phyloP scores from a whole-genome alignment of 257 asterid species.

The Nicotiana tabacum region DNA sequence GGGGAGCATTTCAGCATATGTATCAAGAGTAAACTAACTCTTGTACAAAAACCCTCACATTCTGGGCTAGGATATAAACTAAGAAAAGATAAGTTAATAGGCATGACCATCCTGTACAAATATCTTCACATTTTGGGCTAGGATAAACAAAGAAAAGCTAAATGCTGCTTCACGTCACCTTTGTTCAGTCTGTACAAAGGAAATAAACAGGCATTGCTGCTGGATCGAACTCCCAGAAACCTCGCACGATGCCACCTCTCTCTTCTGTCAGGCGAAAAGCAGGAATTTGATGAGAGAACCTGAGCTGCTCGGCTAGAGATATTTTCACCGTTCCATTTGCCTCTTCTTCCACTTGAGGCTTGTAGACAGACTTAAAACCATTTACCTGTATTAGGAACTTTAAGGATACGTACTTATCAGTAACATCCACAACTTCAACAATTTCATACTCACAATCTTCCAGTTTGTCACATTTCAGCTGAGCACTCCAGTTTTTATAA shows the following conservation, averaged over 20 bases:
- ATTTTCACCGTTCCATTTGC: slow-evolving; percentile 1
- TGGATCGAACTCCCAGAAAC: slow-evolving; percentile 29
- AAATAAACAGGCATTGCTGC: slow-evolving; percentile 12
- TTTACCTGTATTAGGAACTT: slow-evolving; percentile 15
- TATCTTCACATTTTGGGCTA: not conserved
- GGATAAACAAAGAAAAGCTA: not conserved
- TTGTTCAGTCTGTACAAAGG: not conserved
- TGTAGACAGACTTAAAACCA: slow-evolving; percentile 28
- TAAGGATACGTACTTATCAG: not conserved
- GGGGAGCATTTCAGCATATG: not conserved
- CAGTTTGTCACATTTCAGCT: slow-evolving; percentile 15
- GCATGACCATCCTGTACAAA: not conserved
- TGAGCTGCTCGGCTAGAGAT: slow-evolving; percentile 17
- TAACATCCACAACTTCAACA: slow-evolving; percentile 22
- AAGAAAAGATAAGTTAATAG: not conserved
- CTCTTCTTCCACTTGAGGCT: slow-evolving; percentile 14
- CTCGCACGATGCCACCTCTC: slow-evolving; percentile 18
- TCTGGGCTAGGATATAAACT: not conserved
- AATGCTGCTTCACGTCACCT: not conserved
- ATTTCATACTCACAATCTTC: slow-evolving; percentile 21
- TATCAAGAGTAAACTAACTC: not conserved
- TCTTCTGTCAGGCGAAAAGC: slow-evolving; percentile 29
- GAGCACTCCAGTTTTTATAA: slow-evolving; percentile 23
- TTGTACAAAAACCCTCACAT: not conserved
- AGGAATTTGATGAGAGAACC: slow-evolving; percentile 39